Base-by-base conservation (phyloP, 768 basidiomycete genomes). In the Galerina sulciceps region DNA sequence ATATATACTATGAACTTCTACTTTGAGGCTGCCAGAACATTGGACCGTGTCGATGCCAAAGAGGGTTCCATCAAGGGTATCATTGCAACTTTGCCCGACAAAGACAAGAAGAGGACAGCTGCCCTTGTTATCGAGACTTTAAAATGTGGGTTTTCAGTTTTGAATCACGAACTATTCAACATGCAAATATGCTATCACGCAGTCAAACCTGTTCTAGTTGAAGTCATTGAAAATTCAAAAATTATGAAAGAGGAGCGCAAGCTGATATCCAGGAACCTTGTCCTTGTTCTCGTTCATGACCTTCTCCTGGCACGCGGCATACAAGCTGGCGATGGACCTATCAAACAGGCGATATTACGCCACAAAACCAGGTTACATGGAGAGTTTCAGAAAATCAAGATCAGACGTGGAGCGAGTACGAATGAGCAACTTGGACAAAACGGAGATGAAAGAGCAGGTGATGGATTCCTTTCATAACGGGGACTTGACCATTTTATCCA, bases 81-180 rank as follows among this genome's bases (percentile, higher is more conserved):
- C 35, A 76, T 96, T 41, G 85, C 85, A 17, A 83, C 85, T 54
- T 77, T 94, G 26, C 85, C 90, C 23, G 85, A 88, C 69, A 88
- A 88, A 73, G 81, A 83, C 64, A 83, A 89, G 67, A 91, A 91
- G 68, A 81, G 93, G 52, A 89, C 88, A 5, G 84, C 92, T 35
- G 93, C 93, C 9, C 85, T 97, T 37, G 88, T 98, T 34, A 95
- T 99, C 53, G 93, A 97, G 76, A 96, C 94, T 0, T 77, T 99
- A 46, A 98, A 97, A 83, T 98, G 96, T 96, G 75, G 87, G 58
- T 61, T 34, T 47, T 62, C 47, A 53, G 46, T 47, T 36, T 42
- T 49, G 48, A 43, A 55, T 45, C 34, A 35, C 22, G 50, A 65
- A 51, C 56, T 53, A 36, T 62, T 43, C 42, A 53, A 26, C 58